Conservation (phyloP, 1,139 yeast species). For the Barnettozyma hawaiiensis region DNA sequence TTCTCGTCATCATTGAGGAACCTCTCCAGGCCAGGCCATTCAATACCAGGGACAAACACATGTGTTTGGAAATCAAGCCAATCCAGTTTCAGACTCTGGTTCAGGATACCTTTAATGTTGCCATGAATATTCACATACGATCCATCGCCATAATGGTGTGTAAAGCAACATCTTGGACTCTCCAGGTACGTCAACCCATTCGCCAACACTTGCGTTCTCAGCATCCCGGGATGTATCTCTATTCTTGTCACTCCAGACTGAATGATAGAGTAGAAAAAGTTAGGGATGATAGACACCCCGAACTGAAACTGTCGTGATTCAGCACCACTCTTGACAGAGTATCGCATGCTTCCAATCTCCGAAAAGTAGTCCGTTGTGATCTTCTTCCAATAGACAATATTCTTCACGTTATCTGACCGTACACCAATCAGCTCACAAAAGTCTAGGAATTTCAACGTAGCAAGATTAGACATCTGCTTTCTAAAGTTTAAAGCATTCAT, state of each 20-base stretch:
- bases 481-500: conserved; percentile 18
- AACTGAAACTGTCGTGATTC: conserved; percentile 59
- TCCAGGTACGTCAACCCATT: conserved; percentile 62
- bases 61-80: conserved; percentile 59
- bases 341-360: conserved; percentile 41
- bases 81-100: conserved; percentile 58
- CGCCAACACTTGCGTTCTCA: conserved; percentile 61
- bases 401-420: conserved; percentile 33
- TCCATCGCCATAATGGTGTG: conserved; percentile 61
- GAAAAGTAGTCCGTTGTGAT: conserved; percentile 44
- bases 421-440: conserved; percentile 36
- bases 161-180: conserved; percentile 49
- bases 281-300: conserved; percentile 59
- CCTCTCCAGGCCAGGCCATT: conserved; percentile 35
- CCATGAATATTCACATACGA: conserved; percentile 60
- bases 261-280: conserved; percentile 51
- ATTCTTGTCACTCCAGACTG: conserved; percentile 51
- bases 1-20: conserved; percentile 25
- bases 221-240: conserved; percentile 55
- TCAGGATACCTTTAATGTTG: conserved; percentile 53
- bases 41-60: conserved; percentile 41
- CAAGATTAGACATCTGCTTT: conserved; percentile 29
- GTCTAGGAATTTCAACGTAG: conserved; percentile 33
- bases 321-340: conserved; percentile 38
- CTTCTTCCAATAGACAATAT: conserved; percentile 42